Conservation (phyloP, 805 yeast species). For the Maudiozyma pseudohumilis region DNA sequence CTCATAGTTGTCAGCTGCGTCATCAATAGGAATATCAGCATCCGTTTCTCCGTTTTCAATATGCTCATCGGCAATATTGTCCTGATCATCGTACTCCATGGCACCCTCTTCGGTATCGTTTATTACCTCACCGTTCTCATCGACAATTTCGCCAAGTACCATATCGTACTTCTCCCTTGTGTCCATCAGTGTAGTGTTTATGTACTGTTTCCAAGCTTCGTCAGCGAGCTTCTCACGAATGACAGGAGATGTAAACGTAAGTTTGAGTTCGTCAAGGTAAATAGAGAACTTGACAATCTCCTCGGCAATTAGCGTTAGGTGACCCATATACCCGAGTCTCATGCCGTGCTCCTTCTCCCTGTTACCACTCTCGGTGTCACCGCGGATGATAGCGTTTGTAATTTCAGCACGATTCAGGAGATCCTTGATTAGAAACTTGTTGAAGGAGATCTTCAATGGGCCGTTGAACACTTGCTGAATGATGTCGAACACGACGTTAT, state of each 20-base stretch:
- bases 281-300: slow-evolving; percentile 82
- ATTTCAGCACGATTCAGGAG: slow-evolving; percentile 50
- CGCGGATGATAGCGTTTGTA: slow-evolving; percentile 54
- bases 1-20: slow-evolving; percentile 35
- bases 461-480: slow-evolving; percentile 78
- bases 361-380: slow-evolving; percentile 49
- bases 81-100: slow-evolving; percentile 27
- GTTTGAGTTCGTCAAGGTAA: slow-evolving; percentile 32
- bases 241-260: slow-evolving; percentile 19
- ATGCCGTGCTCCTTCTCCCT: slow-evolving; percentile 53
- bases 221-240: slow-evolving; percentile 22
- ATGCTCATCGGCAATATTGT: slow-evolving; percentile 10
- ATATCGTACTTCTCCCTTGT: slow-evolving; percentile 92
- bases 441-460: slow-evolving; percentile 59
- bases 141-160: slow-evolving; percentile 65
- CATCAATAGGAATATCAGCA: slow-evolving; percentile 17
- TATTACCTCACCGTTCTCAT: slow-evolving; percentile 47
- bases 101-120: slow-evolving; percentile 44
- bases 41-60: slow-evolving; percentile 8
- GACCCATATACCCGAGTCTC: slow-evolving; percentile 94
- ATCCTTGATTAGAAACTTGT: slow-evolving; percentile 51
- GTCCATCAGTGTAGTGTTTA: slow-evolving; percentile 70
- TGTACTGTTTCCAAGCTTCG: slow-evolving; percentile 66
- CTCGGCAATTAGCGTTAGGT: slow-evolving; percentile 83
- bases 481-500: slow-evolving; percentile 76